Conservation (phyloP, 1,139 yeast genomes). For the Tardiomyces depauwii region DNA sequence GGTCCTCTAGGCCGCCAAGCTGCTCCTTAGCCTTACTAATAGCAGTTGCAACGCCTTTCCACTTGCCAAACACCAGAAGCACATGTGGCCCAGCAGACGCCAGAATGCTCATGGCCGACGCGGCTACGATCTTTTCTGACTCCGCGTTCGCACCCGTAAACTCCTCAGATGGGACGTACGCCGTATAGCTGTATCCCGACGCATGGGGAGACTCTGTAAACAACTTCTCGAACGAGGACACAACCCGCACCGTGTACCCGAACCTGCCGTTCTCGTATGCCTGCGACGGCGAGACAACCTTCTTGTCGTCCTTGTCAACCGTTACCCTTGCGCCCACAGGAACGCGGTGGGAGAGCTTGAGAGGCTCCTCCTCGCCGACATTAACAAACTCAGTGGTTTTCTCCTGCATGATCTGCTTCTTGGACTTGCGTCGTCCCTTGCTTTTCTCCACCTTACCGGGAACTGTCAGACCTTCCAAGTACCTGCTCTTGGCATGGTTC, state of each 20-base stretch:
- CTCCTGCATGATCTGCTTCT: conserved; percentile 11
- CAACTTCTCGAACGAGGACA: conserved; percentile 46
- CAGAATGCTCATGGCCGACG: neutral
- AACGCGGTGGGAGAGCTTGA: conserved; percentile 54
- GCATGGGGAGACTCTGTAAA: conserved; percentile 60
- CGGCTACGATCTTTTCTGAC: neutral
- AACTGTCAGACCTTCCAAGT: conserved; percentile 63
- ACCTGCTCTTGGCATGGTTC: conserved; percentile 30
- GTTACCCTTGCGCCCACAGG: conserved; percentile 78
- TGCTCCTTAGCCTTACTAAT: conserved; percentile 38
- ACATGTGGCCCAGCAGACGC: conserved; percentile 22
- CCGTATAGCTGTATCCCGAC: conserved; percentile 60
- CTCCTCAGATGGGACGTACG: conserved; percentile 59
- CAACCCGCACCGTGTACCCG: conserved; percentile 69
- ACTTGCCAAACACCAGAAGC: conserved; percentile 52
- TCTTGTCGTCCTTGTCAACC: conserved; percentile 50
- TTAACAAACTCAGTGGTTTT: conserved; percentile 57
- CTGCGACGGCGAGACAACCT: conserved; percentile 57
- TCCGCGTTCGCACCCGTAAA: conserved; percentile 6
- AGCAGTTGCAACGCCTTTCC: conserved; percentile 42
- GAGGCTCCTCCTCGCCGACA: conserved; percentile 48
- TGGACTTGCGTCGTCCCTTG: conserved; percentile 22
- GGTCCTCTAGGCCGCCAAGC: conserved; percentile 39
- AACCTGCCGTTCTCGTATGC: conserved; percentile 54
- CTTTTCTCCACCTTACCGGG: conserved; percentile 42